Conservation (phyloP, 2,329 filamentous ascomycete genomes). For the Paraphaeosphaeria sporulosa region DNA sequence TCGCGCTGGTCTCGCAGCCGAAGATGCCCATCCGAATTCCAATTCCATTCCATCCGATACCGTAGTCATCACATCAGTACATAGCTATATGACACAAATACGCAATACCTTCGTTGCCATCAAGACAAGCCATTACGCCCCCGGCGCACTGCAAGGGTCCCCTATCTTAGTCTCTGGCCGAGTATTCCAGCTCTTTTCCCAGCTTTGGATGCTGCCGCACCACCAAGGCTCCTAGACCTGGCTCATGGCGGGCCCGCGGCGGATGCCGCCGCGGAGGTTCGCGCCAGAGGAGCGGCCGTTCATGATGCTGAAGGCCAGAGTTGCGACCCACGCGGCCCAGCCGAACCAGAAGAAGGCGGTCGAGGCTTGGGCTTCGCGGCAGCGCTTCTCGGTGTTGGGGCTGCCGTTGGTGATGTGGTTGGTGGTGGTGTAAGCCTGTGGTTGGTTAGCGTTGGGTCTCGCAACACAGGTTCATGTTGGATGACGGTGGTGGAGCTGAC, state of each 20-base stretch:
- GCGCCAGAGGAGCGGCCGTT: constrained; percentile 56
- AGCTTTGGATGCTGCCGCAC: constrained; percentile 23
- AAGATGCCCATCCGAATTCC: not conserved
- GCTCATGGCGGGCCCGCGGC: constrained; percentile 60
- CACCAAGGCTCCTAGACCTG: constrained; percentile 58
- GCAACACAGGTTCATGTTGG: not conserved
- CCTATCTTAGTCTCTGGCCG: constrained; percentile 20
- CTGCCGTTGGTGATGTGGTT: constrained; percentile 72
- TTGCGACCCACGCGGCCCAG: constrained; percentile 66
- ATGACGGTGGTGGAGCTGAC: not conserved
- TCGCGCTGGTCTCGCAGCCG: constrained; percentile 3
- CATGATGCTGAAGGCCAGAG: constrained; percentile 64
- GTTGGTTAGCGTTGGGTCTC: not conserved
- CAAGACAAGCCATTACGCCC: not conserved
- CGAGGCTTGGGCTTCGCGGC: constrained; percentile 77
- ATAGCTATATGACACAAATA: constrained; percentile 3
- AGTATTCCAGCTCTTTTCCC: constrained; percentile 38
- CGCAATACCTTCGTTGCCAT: not conserved
- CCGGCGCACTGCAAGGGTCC: not conserved
- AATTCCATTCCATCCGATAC: not conserved
- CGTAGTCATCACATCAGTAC: constrained; percentile 8
- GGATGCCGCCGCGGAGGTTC: constrained; percentile 57
- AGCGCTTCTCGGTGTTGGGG: constrained; percentile 67
- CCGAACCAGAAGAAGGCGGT: constrained; percentile 83
- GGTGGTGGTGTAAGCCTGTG: constrained; percentile 51